Base-by-base conservation (phyloP, 2,329 filamentous ascomycete species). In the Chaetomium globosum region DNA sequence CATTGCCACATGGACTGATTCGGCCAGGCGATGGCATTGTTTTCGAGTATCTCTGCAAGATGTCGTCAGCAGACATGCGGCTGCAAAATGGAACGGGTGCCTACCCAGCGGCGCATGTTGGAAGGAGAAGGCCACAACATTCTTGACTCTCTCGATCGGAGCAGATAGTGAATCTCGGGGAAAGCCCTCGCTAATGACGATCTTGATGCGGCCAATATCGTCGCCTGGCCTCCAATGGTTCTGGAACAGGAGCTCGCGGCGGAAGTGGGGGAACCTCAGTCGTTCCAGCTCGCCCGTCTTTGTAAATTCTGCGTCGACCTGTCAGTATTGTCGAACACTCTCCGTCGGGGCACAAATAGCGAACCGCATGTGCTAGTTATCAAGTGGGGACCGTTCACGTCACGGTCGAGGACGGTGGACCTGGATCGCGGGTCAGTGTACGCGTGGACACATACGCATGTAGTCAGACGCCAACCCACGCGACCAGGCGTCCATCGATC, bases 91-190 rank as follows among this genome's bases (percentile, higher is more conserved):
- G 39, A 5, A 30, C 16, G 3, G 10, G 23, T 7, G 8, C 82
- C 70, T 79, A 94, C 92, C 83, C 62, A 90, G 78, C 0, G 92
- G 92, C 39, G 90, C 92, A 79, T 95, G 91, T 73, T 95, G 91
- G 72, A 96, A 96, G 0, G 92, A 89, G 76, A 96, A 95, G 16
- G 85, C 85, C 28, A 93, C 85, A 53, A 92, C 77, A 71, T 93
- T 91, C 73, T 89, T 90, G 67, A 90, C 80, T 49, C 87, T 81
- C 71, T 91, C 87, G 69, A 90, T 86, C 0, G 86, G 84, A 51
- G 79, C 76, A 2, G 79, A 77, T 0, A 78, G 63, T 2, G 79
- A 84, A 65, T 84, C 81, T 46, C 86, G 80, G 10, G 83, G 80
- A 65, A 92, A 87, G 0, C 90, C 88, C 73, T 94, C 91, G 56